Evolutionary conservation across 495 filamentous ascomycete species (phyloP), one percentile per base, ranked within the genome.

Genomic region (Xylaria scruposa): DNA sequence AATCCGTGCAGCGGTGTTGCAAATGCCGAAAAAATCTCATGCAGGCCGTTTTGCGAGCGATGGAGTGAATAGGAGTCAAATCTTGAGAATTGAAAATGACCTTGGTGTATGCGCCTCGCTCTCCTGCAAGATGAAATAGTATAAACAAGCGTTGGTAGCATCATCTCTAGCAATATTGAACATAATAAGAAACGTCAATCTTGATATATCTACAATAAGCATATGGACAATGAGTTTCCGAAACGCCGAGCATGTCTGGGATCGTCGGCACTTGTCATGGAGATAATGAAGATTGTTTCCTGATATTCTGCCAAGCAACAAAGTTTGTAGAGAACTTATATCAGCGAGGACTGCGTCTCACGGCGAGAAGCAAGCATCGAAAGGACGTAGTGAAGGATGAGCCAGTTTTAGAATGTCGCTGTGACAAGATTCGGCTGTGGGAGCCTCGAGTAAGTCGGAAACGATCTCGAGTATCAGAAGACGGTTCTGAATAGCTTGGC

Each of bases 401-500:
- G 65, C 19, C 21, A 44, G 31, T 15, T 44, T 42, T 42, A 8
- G 29, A 10, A 10, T 40, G n/a, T 38, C 13, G 63, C 26, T 26
- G 19, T 47, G n/a, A 8, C 8, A 12, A 64, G 7, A 9, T 21
- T 53, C 46, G 29, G 63, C 36, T 46, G 24, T 40, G 29, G 19
- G 31, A 51, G 65, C 19, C 65, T 61, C 62, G 62, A 53, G 62
- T 24, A 15, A 72, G 66, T 65, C 38, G 68, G 54, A 54, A 67
- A 40, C 69, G 61, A 71, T 21, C 68, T 67, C 29, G 12, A 70
- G 76, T 78, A 54, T 78, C 76, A 78, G 72, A 76, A 44, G 56
- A 9, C 38, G 12, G 36, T 63, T 71, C 70, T 75, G 62, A 70
- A 70, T 64, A 69, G 68, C 74, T 77, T 77, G 76, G 76, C 76